Percentiles rank a stretch among this genome's conserved stretches.
phyloP scores from a whole-genome alignment of 805 yeast genomes.

The Metschnikowia amazonensis region DNA sequence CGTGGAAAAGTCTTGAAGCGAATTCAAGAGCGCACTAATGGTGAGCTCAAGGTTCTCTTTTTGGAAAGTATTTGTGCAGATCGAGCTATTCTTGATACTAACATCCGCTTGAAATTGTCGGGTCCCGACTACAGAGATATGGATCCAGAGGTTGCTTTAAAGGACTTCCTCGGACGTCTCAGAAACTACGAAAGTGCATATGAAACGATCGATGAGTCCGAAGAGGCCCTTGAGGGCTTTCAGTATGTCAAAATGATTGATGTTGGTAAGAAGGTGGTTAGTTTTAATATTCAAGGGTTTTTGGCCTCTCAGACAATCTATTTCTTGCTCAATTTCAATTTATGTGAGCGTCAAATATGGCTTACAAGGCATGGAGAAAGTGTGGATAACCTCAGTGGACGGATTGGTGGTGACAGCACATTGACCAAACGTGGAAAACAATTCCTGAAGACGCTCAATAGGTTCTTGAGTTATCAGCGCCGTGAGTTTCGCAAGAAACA shows the following conservation, averaged over 20 bases:
- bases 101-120: constrained; percentile 75
- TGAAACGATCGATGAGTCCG: constrained; percentile 81
- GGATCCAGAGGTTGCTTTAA: constrained; percentile 75
- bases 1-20: constrained; percentile 54
- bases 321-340: constrained; percentile 77
- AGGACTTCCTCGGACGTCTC: constrained; percentile 75
- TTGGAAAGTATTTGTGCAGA: constrained; percentile 88
- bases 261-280: constrained; percentile 90
- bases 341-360: constrained; percentile 88
- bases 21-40: constrained; percentile 53
- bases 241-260: constrained; percentile 95
- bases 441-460: constrained; percentile 68
- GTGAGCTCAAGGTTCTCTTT: constrained; percentile 71
- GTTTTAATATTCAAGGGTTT: constrained; percentile 82
- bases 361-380: constrained; percentile 94
- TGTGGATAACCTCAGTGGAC: constrained; percentile 76
- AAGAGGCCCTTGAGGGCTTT: constrained; percentile 58
- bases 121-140: constrained; percentile 91
- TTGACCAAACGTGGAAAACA: constrained; percentile 74
- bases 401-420: constrained; percentile 87
- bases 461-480: constrained; percentile 70
- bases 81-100: constrained; percentile 70
- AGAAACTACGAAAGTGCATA: constrained; percentile 84
- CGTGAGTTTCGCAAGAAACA: constrained; percentile 63
- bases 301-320: constrained; percentile 91